A percentile compares a stretch with the other conserved stretches of the same genome.
These are phyloP conservation scores for Didymellaceae sp. DNA, from an alignment of 2,329 filamentous ascomycete genomes.

Conservation along the genomic window DNA sequence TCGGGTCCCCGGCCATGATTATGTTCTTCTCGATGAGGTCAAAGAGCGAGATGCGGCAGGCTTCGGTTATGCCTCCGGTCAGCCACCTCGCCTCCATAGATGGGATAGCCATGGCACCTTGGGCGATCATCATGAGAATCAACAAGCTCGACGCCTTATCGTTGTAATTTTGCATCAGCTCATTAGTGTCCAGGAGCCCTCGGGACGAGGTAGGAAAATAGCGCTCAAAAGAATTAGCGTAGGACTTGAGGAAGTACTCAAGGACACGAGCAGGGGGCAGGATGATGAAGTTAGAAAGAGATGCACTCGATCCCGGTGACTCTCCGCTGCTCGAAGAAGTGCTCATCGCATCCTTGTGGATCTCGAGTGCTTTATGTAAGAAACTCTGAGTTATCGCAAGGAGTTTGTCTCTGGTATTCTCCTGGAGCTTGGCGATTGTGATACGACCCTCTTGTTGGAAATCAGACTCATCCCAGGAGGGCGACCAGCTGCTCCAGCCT, in stretches of 20 bases:
- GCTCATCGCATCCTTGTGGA: constrained; percentile 62
- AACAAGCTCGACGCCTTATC: constrained; percentile 70
- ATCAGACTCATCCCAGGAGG: constrained; percentile 58
- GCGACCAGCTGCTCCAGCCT: constrained; percentile 59
- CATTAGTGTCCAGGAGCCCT: constrained; percentile 69
- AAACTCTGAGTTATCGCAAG: constrained; percentile 75
- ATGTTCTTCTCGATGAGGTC: constrained; percentile 76
- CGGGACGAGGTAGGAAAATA: constrained; percentile 70
- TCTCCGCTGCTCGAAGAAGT: constrained; percentile 51
- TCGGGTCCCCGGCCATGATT: constrained; percentile 69
- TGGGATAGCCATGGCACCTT: constrained; percentile 71
- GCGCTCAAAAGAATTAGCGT: constrained; percentile 69
- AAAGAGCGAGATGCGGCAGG: constrained; percentile 74
- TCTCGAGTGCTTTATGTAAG: constrained; percentile 72
- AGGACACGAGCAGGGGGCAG: constrained; percentile 70
- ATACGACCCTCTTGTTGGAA: constrained; percentile 56
- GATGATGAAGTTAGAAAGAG: constrained; percentile 66
- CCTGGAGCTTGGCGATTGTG: constrained; percentile 57
- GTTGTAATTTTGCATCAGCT: constrained; percentile 66
- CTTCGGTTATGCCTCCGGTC: constrained; percentile 71
- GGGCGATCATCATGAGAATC: constrained; percentile 74
- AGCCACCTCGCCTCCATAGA: constrained; percentile 70
- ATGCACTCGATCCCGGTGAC: constrained; percentile 56
- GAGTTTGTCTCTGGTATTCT: constrained; percentile 69
- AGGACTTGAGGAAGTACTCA: constrained; percentile 71